These are phyloP conservation scores for Phytophthora tentaculata DNA, from an alignment of 352 stramenopile species.

Conservation along the genomic window DNA sequence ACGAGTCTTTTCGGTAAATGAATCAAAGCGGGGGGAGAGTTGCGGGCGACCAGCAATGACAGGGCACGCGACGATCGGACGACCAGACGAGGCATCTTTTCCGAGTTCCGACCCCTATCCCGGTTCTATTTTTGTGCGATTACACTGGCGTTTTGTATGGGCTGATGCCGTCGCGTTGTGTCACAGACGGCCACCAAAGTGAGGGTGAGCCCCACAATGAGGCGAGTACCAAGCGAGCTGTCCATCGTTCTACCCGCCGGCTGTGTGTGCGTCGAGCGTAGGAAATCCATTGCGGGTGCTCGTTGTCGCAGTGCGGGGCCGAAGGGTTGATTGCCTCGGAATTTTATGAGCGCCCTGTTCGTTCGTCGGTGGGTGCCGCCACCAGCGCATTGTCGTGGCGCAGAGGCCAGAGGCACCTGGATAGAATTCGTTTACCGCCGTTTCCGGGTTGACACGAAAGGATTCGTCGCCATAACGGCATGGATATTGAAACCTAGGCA, in stretches of 20 bases:
- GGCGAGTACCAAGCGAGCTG: too few species aligned
- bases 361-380: conserved; percentile 8
- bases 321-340: not conserved
- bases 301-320: conserved; percentile 22
- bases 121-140: conserved; percentile 40
- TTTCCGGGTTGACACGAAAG: conserved; percentile 11
- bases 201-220: not conserved
- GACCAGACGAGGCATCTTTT: conserved; percentile 39
- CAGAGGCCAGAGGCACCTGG: not conserved
- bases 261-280: conserved; percentile 9
- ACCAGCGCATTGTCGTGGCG: conserved; percentile 19
- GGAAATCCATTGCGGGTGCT: conserved; percentile 10
- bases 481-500: not conserved
- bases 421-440: not conserved
- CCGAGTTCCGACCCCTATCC: conserved; percentile 43
- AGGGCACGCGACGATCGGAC: conserved; percentile 25
- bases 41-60: conserved; percentile 30
- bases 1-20: conserved; percentile 41
- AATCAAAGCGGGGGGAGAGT: not conserved
- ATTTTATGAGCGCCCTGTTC: not conserved
- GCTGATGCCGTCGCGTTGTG: conserved; percentile 19
- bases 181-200: not conserved
- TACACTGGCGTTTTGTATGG: not conserved
- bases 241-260: conserved; percentile 5
- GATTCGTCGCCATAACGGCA: not conserved